Conservation (phyloP, 257 asterid species). For the Fraxinus cuspidata region DNA sequence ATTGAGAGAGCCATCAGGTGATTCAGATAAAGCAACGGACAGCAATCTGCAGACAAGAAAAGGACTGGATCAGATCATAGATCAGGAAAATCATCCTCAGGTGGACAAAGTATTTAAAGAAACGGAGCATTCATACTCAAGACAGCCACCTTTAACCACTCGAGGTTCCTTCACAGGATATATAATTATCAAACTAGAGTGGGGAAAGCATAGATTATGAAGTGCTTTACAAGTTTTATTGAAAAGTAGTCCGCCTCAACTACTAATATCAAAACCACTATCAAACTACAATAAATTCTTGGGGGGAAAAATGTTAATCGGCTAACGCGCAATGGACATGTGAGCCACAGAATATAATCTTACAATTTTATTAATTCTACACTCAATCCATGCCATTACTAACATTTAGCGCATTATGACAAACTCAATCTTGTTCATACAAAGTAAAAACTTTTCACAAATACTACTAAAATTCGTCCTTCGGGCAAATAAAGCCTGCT, state of each 20-base stretch:
- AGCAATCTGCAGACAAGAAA: constrained; percentile 41
- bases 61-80: neutral
- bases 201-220: neutral
- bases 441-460: neutral
- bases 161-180: neutral
- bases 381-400: neutral
- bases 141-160: constrained; percentile 1
- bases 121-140: constrained; percentile 4
- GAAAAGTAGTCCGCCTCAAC: neutral
- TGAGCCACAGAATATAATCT: neutral
- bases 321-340: constrained; percentile 17
- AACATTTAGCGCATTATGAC: neutral
- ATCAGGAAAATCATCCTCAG: neutral
- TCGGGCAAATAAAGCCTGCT: neutral
- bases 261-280: constrained; percentile 12
- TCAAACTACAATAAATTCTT: neutral
- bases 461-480: neutral
- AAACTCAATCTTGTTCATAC: constrained; percentile 22
- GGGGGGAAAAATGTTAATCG: neutral
- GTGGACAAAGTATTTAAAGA: neutral
- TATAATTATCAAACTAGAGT: neutral
- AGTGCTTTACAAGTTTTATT: neutral
- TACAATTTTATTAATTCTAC: neutral
- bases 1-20: constrained; percentile 56
- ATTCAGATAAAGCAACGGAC: constrained; percentile 23